A percentile compares a stretch with the other conserved stretches of the same genome.
phyloP scores from a whole-genome alignment of 108 stramenopile species.

The Cyclotella sp. region DNA sequence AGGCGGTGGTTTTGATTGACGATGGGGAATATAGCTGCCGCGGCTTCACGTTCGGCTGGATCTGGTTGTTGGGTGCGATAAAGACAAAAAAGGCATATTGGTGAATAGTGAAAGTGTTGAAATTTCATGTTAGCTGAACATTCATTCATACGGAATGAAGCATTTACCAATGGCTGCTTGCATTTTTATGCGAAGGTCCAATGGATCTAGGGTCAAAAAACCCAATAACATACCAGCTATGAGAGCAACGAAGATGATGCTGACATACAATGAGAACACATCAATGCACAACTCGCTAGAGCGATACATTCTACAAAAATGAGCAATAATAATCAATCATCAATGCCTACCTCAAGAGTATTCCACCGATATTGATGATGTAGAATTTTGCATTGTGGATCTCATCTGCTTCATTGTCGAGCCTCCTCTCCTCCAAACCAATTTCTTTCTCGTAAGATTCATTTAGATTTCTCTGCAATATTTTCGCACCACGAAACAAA shows the following conservation, averaged over 20 bases:
- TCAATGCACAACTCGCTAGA: background rate
- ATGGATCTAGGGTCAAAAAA: constrained; percentile 76
- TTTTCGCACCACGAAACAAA: background rate
- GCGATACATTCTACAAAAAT: too few species aligned
- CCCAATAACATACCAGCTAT: constrained; percentile 86
- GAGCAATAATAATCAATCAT: too few species aligned
- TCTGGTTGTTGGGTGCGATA: constrained; percentile 5
- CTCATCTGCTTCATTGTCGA: background rate
- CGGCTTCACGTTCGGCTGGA: constrained; percentile 50
- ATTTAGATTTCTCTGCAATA: background rate
- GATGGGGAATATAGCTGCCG: constrained; percentile 55
- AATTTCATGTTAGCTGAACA: too few species aligned
- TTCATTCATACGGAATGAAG: too few species aligned
- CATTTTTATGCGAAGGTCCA: constrained; percentile 70
- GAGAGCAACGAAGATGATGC: constrained; percentile 68
- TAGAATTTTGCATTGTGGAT: constrained; percentile 3
- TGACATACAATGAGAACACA: constrained; percentile 28
- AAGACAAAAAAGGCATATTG: background rate
- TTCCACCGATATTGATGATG: constrained; percentile 10
- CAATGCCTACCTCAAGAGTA: background rate
- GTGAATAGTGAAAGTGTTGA: background rate
- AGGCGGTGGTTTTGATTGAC: constrained; percentile 80
- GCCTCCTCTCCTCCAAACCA: background rate
- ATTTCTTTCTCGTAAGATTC: background rate
- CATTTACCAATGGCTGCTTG: constrained; percentile 41